Conservation (phyloP, 2,329 filamentous ascomycete species). For the Fusarium sp. region DNA sequence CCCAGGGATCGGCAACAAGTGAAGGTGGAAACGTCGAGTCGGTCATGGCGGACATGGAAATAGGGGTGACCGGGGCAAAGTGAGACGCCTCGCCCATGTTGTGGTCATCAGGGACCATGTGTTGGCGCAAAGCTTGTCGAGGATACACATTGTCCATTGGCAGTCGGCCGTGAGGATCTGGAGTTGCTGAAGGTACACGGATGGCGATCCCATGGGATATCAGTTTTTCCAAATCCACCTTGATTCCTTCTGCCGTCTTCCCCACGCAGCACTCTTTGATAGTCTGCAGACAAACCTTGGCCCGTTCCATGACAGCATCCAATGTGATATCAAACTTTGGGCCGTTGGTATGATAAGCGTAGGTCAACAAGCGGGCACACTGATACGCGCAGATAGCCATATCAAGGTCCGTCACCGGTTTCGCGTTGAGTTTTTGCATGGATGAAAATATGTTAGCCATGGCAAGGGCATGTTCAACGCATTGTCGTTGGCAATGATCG, state of each 20-base stretch:
- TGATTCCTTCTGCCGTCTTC: slow-evolving; percentile 61
- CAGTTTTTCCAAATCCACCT: slow-evolving; percentile 63
- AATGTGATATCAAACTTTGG: slow-evolving; percentile 58
- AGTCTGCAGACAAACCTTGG: slow-evolving; percentile 63
- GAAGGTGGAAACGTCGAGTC: slow-evolving; percentile 48
- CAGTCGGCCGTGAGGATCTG: slow-evolving; percentile 32
- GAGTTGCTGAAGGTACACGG: slow-evolving; percentile 35
- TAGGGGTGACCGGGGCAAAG: slow-evolving; percentile 30
- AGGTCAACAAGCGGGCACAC: slow-evolving; percentile 65
- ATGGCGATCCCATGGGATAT: slow-evolving; percentile 58
- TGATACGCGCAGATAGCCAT: slow-evolving; percentile 68
- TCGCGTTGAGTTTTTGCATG: slow-evolving; percentile 63
- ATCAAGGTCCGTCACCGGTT: slow-evolving; percentile 67
- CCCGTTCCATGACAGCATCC: slow-evolving; percentile 62
- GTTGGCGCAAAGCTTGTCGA: slow-evolving; percentile 38
- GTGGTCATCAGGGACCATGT: slow-evolving; percentile 46
- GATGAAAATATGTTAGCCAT: slow-evolving; percentile 68
- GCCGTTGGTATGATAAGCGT: slow-evolving; percentile 60
- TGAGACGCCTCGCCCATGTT: slow-evolving; percentile 40
- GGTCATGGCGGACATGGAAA: slow-evolving; percentile 41
- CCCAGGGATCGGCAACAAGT: slow-evolving; percentile 48
- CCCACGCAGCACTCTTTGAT: slow-evolving; percentile 64
- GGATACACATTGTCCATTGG: slow-evolving; percentile 38
- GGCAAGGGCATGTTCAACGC: slow-evolving; percentile 65
- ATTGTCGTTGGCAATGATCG: slow-evolving; percentile 62